Conservation (phyloP, 306 rosid genomes). For the Cicer pinnatifidum region DNA sequence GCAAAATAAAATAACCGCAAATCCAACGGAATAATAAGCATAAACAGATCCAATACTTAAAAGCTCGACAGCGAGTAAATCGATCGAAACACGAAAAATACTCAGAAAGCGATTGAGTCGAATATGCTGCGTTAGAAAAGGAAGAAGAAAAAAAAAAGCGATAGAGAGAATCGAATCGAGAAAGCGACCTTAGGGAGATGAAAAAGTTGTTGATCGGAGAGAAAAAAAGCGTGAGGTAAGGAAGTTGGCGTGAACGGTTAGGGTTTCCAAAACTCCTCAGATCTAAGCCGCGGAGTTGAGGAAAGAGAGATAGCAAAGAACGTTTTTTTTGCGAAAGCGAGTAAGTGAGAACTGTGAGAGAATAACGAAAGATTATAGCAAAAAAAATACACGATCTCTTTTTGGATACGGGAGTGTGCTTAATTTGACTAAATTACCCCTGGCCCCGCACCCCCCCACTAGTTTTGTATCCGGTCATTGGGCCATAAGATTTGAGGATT, state of each 20-base stretch:
- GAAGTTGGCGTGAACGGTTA: slow-evolving; percentile 41
- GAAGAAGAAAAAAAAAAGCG: neutral
- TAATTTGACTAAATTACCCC: slow-evolving; percentile 45
- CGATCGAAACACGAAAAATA: neutral
- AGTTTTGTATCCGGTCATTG: slow-evolving; percentile 38
- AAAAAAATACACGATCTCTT: neutral
- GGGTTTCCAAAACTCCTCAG: slow-evolving; percentile 84
- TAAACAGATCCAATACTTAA: slow-evolving; percentile 44
- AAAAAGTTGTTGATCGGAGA: slow-evolving; percentile 42
- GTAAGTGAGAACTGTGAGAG: slow-evolving; percentile 33
- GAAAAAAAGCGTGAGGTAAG: neutral
- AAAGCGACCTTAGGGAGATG: slow-evolving; percentile 30
- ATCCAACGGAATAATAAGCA: neutral
- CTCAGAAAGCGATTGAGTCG: neutral
- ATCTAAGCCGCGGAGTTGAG: slow-evolving; percentile 75
- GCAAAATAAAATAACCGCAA: neutral
- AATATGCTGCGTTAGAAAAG: neutral
- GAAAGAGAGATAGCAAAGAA: slow-evolving; percentile 42
- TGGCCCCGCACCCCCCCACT: neutral
- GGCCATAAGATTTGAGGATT: neutral
- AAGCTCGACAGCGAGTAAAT: slow-evolving; percentile 1
- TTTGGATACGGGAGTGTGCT: slow-evolving; percentile 13
- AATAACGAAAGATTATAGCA: slow-evolving; percentile 18
- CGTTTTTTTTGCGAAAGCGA: slow-evolving; percentile 23
- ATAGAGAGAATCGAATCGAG: neutral